Evolutionary conservation across 192 early-diverging fungal species (phyloP), one percentile per base, ranked within the genome.

Genomic region (Lobosporangium transversale): DNA sequence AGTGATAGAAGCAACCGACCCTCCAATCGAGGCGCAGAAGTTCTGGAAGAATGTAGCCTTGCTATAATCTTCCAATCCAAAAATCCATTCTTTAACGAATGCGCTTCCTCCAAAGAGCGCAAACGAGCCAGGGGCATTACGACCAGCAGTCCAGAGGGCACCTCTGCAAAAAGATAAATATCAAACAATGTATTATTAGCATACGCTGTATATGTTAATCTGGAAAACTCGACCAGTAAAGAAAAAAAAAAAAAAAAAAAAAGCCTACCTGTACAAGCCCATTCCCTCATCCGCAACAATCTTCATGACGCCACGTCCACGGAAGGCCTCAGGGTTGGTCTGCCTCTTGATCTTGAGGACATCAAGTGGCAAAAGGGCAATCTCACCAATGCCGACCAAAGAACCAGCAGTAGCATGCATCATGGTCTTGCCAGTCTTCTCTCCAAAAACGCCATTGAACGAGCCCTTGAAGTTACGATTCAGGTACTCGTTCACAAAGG

Each of bases 21-120:
- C 97, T 61, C 93, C 95, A 70, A 99, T 97, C 27, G 96, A 98
- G 10, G 95, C 88, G 65, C 89, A 90, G 83, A 97, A 97, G 91
- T 97, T 98, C 71, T 99, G 97, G 79, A 95, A 88, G 81, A 98
- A 97, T n/a, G 97, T 95, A n/a, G 97, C 96, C 81, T 94, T 90
- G 85, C 83, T 88, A 82, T 95, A 97, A 76, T 99, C 93, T 51
- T 93, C 86, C 58, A 99, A 81, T 52, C 86, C 86, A 80, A 98
- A 98, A 35, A 94, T 65, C 87, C 91, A 90, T 78, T 97, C 95
- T 89, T 99, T 99, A 52, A 94, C 92, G 56, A 96, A 83, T 12
- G 96, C 96, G 35, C 94, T 93, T 14, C 92, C 97, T 62, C 96
- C 95, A 71, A 97, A 93, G 51, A 96, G 85, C 17, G 97, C 96